phyloP scores from a whole-genome alignment of 495 filamentous ascomycete genomes.

The Neurospora sp. region DNA sequence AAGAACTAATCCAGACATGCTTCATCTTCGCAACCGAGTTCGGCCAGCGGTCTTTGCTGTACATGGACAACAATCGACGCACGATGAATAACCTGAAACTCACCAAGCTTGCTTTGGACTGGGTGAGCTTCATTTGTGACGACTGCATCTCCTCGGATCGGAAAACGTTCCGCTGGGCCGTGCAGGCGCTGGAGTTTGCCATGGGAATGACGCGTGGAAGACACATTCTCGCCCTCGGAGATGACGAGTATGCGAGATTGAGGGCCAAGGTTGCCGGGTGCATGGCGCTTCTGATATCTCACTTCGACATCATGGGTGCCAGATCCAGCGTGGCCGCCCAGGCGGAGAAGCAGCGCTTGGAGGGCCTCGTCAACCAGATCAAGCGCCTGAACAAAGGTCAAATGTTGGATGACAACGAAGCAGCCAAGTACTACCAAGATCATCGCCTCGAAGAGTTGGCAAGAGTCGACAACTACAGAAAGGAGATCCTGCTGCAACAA shows the following conservation, averaged over 20 bases:
- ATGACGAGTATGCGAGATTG: constrained; percentile 71
- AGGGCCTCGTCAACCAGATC: constrained; percentile 62
- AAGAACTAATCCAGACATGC: constrained; percentile 96
- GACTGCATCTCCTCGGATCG: constrained; percentile 91
- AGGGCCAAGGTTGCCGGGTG: constrained; percentile 88
- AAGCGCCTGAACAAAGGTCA: constrained; percentile 65
- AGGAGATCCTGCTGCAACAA: constrained; percentile 74
- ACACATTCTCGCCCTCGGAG: constrained; percentile 78
- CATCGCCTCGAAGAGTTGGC: constrained; percentile 60
- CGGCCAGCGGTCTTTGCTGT: constrained; percentile 81
- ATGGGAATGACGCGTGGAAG: constrained; percentile 93
- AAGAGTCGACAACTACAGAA: constrained; percentile 66
- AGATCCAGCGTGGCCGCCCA: constrained; percentile 86
- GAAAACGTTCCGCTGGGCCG: constrained; percentile 95
- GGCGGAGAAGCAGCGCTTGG: constrained; percentile 62
- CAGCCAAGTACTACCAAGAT: constrained; percentile 57
- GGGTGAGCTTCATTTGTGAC: constrained; percentile 96
- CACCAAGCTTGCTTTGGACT: constrained; percentile 85
- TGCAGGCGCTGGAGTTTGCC: constrained; percentile 87
- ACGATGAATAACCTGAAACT: constrained; percentile 95
- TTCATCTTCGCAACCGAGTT: constrained; percentile 98
- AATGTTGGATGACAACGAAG: constrained; percentile 77
- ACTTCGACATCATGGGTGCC: constrained; percentile 98
- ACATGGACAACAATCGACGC: constrained; percentile 87
- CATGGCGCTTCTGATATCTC: constrained; percentile 94